Evolutionary conservation across 2,329 filamentous ascomycete species (phyloP).

Genomic region (Colletotrichum tropicicola): DNA sequence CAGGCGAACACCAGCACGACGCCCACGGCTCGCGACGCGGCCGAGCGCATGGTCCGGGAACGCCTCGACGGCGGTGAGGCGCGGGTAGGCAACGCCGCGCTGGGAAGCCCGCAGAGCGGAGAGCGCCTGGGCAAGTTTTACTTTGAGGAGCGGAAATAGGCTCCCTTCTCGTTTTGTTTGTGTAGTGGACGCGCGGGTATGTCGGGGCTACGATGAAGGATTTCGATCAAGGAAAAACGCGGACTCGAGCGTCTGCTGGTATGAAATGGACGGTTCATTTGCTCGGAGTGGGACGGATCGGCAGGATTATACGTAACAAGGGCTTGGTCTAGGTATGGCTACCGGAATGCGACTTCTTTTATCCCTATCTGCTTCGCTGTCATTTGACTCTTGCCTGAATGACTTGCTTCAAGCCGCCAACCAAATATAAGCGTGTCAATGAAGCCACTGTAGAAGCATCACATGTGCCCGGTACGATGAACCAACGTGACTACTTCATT

Average conservation of each 20-base stretch:
- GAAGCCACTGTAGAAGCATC: no score
- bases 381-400: no score
- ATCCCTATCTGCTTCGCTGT: not conserved
- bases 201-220: not conserved
- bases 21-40: conserved; percentile 57
- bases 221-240: not conserved
- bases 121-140: conserved; percentile 66
- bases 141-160: conserved; percentile 60
- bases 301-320: conserved; percentile 4
- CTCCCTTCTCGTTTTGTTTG: not conserved
- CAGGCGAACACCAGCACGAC: conserved; percentile 33
- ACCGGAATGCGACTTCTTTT: conserved; percentile 16
- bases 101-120: conserved; percentile 54
- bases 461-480: no score
- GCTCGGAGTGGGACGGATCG: not conserved
- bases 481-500: no score
- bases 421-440: no score
- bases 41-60: conserved; percentile 72
- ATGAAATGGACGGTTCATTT: conserved; percentile 12
- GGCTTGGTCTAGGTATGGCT: conserved; percentile 8
- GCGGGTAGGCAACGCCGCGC: conserved; percentile 43
- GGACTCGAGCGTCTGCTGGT: not conserved
- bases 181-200: not conserved
- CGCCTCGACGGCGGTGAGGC: conserved; percentile 62
- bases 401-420: no score